phyloP scores from a whole-genome alignment of 2,329 filamentous ascomycete species.

The Cytospora piceae region DNA sequence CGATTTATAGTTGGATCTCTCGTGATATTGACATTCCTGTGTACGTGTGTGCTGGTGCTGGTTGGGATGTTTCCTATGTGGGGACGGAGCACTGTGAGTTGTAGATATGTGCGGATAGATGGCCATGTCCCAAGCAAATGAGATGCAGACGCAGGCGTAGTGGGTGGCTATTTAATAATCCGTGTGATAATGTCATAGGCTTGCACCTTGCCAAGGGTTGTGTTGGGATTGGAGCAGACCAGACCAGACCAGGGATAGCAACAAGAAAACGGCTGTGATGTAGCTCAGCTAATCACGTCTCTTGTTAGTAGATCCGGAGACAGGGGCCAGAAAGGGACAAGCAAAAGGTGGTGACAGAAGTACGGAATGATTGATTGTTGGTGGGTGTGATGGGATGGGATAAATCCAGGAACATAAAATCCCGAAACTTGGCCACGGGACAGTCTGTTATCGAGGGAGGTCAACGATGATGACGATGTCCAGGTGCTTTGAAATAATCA shows the following conservation, averaged over 20 bases:
- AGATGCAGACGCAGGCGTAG: constrained; percentile 2
- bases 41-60: constrained; percentile 6
- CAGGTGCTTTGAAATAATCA: background rate
- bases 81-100: constrained; percentile 12
- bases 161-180: constrained; percentile 29
- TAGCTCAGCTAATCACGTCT: constrained; percentile 23
- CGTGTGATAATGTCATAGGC: constrained; percentile 30
- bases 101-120: constrained; percentile 18
- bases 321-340: background rate
- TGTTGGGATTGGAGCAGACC: constrained; percentile 15
- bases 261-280: constrained; percentile 4
- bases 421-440: background rate
- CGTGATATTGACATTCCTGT: background rate
- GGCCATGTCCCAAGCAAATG: constrained; percentile 1
- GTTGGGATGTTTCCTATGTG: constrained; percentile 2
- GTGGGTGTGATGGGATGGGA: background rate
- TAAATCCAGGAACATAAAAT: background rate
- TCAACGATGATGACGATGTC: background rate
- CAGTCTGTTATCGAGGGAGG: background rate
- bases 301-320: constrained; percentile 6
- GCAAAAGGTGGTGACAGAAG: background rate
- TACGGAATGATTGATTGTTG: background rate
- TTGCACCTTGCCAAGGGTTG: background rate
- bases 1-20: background rate
- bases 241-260: constrained; percentile 9